Evolutionary conservation across 2,329 filamentous ascomycete species (phyloP).

Genomic region (Colletotrichum echinochloae): DNA sequence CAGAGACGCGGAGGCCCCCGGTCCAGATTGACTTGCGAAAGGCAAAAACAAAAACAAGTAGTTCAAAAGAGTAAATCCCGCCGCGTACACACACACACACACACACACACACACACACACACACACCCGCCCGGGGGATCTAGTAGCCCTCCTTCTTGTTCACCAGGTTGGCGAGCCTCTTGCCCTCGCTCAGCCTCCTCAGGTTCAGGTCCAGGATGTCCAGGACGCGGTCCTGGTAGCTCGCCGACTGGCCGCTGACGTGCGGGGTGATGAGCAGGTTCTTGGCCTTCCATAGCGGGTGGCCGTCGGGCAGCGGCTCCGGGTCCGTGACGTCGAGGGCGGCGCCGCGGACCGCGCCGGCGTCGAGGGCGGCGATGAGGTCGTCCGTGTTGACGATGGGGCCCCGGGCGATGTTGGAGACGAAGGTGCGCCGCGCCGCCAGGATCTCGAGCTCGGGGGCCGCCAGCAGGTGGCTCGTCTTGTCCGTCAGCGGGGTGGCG

Average conservation of each 20-base stretch:
- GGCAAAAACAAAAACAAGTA: not conserved
- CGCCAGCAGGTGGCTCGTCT: constrained; percentile 64
- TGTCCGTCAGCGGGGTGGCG: constrained; percentile 62
- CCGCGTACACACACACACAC: not conserved
- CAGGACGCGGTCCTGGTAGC: constrained; percentile 55
- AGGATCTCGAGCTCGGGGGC: constrained; percentile 62
- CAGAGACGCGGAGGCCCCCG: too few species aligned
- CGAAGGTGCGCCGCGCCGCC: constrained; percentile 62
- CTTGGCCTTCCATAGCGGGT: constrained; percentile 76
- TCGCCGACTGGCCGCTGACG: constrained; percentile 56
- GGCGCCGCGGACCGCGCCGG: constrained; percentile 73
- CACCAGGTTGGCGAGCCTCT: constrained; percentile 55
- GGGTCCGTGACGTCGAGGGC: constrained; percentile 85
- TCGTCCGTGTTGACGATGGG: constrained; percentile 63
- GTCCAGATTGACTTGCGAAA: not conserved
- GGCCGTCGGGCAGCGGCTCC: constrained; percentile 77
- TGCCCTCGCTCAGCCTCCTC: constrained; percentile 51
- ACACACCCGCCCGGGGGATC: not conserved
- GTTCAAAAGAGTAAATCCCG: not conserved
- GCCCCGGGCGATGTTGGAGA: constrained; percentile 79
- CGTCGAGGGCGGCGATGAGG: constrained; percentile 70
- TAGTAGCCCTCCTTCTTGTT: constrained; percentile 47
- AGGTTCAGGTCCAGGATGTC: constrained; percentile 59
- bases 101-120: not conserved
- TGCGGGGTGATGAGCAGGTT: constrained; percentile 75